Percentiles rank a stretch among this genome's conserved stretches.
phyloP scores from a whole-genome alignment of 129 eudicot species.

The Kitagawia praeruptora region DNA sequence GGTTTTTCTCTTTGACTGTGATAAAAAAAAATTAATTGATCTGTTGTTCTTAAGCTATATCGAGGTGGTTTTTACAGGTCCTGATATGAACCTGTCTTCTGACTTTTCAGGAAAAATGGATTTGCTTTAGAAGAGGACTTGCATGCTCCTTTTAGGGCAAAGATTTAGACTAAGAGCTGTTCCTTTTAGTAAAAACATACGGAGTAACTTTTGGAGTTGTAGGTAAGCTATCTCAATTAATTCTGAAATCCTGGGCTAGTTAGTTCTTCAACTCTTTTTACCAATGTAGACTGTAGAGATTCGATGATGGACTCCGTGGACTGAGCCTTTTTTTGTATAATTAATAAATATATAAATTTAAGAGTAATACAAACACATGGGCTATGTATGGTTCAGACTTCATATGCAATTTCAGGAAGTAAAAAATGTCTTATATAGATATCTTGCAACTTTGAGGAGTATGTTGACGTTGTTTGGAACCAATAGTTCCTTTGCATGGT shows the following conservation, averaged over 20 bases:
- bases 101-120: conserved; percentile 69
- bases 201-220: conserved; percentile 80
- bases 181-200: conserved; percentile 94
- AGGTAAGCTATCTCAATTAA: conserved; percentile 38
- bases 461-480: conserved; percentile 1
- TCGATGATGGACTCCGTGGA: conserved; percentile 13
- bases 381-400: neutral
- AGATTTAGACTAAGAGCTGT: conserved; percentile 77
- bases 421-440: neutral
- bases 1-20: neutral
- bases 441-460: neutral
- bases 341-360: neutral
- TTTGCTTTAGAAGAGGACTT: conserved; percentile 75
- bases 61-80: conserved; percentile 12
- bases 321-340: neutral
- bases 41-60: neutral
- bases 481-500: neutral
- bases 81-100: conserved; percentile 14
- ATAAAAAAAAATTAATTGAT: neutral
- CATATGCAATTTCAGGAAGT: conserved; percentile 2
- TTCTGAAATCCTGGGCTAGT: neutral
- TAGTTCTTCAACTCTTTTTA: conserved; percentile 1
- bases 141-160: conserved; percentile 66
- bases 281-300: conserved; percentile 12
- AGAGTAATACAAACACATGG: neutral